Conservation (phyloP, 129 eudicot genomes). For the Flaveria sonorensis region DNA sequence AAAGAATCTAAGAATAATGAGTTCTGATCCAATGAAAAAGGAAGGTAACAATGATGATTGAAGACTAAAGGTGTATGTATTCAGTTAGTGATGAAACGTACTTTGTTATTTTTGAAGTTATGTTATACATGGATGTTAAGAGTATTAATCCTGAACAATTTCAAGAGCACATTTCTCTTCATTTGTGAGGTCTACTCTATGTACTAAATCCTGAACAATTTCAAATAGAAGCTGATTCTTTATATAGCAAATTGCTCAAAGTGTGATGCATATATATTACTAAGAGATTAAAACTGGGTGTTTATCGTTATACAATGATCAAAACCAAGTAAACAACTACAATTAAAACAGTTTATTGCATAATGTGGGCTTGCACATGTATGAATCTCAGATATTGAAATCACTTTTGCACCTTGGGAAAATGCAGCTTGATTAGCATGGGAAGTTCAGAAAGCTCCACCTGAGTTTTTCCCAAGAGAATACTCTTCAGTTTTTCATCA, state of each 20-base stretch:
- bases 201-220: no score
- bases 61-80: background rate
- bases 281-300: background rate
- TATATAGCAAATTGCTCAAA: background rate
- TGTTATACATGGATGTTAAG: no score
- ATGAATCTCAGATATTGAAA: background rate
- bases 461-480: conserved; percentile 77
- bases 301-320: background rate
- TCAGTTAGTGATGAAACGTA: conserved; percentile 6
- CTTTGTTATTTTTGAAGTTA: conserved; percentile 2
- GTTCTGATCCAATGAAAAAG: conserved; percentile 54
- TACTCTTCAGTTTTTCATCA: conserved; percentile 86
- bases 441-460: conserved; percentile 92
- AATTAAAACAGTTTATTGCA: background rate
- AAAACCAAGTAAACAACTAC: background rate
- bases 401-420: conserved; percentile 75
- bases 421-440: conserved; percentile 77
- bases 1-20: conserved; percentile 71
- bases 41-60: conserved; percentile 42
- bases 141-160: no score
- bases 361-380: conserved; percentile 4
- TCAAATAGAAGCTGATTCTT: background rate
- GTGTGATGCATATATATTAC: background rate
- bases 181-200: no score
- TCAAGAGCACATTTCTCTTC: no score